phyloP scores from a whole-genome alignment of 2,329 filamentous ascomycete species.

The Aspergillus novofumigatus region DNA sequence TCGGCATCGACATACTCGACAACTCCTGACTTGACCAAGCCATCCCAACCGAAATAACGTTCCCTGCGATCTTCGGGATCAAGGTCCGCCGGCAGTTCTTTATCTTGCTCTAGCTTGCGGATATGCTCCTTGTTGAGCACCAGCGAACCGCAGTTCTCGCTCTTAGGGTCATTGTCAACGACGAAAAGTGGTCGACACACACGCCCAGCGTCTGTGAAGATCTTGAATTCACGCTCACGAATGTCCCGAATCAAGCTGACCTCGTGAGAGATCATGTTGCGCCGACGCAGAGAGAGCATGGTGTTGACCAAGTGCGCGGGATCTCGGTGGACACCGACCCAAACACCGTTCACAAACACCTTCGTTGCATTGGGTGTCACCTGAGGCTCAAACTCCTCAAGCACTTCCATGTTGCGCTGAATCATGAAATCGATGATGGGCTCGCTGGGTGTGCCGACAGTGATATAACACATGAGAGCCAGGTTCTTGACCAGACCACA shows the following conservation, averaged over 20 bases:
- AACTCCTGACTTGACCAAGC: slow-evolving; percentile 75
- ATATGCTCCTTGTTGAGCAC: slow-evolving; percentile 84
- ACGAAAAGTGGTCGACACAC: slow-evolving; percentile 93
- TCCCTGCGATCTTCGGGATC: slow-evolving; percentile 55
- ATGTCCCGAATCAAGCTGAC: slow-evolving; percentile 95
- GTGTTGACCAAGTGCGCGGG: slow-evolving; percentile 78
- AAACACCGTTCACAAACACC: slow-evolving; percentile 95
- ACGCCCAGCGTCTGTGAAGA: slow-evolving; percentile 94
- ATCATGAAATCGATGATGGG: slow-evolving; percentile 95
- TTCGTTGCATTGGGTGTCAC: slow-evolving; percentile 91
- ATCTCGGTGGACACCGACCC: slow-evolving; percentile 93
- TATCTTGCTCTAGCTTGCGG: slow-evolving; percentile 68
- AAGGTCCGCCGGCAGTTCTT: slow-evolving; percentile 58
- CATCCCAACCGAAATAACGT: slow-evolving; percentile 79
- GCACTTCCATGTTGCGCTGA: slow-evolving; percentile 87
- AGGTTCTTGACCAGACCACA: slow-evolving; percentile 98
- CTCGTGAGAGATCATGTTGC: slow-evolving; percentile 81
- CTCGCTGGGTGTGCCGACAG: slow-evolving; percentile 84
- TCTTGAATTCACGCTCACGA: slow-evolving; percentile 94
- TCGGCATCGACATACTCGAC: slow-evolving; percentile 97
- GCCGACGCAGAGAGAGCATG: slow-evolving; percentile 72
- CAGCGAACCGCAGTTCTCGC: slow-evolving; percentile 69
- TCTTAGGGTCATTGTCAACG: slow-evolving; percentile 77
- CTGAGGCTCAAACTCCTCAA: slow-evolving; percentile 89
- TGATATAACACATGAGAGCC: slow-evolving; percentile 97